phyloP scores from a whole-genome alignment of 305 asterid genomes.

The Fraxinus nigra region DNA sequence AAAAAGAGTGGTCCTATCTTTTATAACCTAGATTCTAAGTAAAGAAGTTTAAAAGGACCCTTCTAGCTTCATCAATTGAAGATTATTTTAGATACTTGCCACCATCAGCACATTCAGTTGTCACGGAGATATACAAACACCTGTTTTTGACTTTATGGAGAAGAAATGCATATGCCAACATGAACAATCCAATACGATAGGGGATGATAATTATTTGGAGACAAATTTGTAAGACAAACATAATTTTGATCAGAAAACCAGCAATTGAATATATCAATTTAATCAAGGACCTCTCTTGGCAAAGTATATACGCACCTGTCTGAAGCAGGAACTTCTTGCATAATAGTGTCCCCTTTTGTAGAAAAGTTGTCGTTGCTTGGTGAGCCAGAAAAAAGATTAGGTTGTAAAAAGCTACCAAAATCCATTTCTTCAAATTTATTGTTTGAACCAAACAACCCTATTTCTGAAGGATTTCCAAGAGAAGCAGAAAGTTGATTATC shows the following conservation, averaged over 20 bases:
- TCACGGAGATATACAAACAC: neutral
- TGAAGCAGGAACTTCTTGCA: constrained; percentile 40
- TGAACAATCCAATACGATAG: constrained; percentile 3
- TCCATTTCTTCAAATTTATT: constrained; percentile 40
- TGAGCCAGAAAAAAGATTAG: constrained; percentile 40
- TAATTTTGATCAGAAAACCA: constrained; percentile 18
- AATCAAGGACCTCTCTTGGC: constrained; percentile 8
- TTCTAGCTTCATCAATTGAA: neutral
- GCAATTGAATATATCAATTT: constrained; percentile 13
- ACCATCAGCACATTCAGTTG: neutral
- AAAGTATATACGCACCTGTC: constrained; percentile 44
- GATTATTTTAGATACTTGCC: neutral
- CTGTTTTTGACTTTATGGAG: neutral
- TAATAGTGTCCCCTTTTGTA: constrained; percentile 26
- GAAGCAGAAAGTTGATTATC: constrained; percentile 29
- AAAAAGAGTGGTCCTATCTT: neutral
- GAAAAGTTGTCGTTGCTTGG: constrained; percentile 32
- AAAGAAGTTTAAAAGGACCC: neutral
- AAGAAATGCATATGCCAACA: neutral
- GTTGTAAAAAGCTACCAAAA: constrained; percentile 41
- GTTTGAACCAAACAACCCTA: constrained; percentile 40
- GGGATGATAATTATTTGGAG: neutral
- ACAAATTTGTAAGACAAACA: neutral
- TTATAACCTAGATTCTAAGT: neutral
- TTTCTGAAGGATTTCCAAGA: constrained; percentile 34